Evolutionary conservation across 352 stramenopile species (phyloP).

Genomic region (Globisporangium yorkense): DNA sequence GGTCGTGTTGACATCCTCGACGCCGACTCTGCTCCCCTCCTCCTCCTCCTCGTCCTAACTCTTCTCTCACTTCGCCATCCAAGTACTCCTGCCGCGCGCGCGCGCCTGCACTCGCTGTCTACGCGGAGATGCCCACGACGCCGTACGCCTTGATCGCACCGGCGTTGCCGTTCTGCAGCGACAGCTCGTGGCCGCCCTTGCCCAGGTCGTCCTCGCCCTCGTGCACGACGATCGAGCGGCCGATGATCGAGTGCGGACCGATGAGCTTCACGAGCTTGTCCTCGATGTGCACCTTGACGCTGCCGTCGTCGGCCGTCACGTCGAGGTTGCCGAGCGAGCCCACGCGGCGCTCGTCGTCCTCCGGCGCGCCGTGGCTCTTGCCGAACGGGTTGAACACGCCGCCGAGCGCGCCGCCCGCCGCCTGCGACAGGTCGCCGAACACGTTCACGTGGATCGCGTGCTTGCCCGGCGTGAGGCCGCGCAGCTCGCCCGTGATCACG

Average conservation of each 20-base stretch:
- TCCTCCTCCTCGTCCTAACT: background rate
- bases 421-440: slow-evolving; percentile 92
- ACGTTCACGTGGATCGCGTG: slow-evolving; percentile 95
- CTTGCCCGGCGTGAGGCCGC: slow-evolving; percentile 80
- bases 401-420: slow-evolving; percentile 61
- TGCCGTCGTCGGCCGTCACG: slow-evolving; percentile 77
- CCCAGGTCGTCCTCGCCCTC: slow-evolving; percentile 95
- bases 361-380: slow-evolving; percentile 95
- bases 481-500: slow-evolving; percentile 80
- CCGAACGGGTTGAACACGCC: slow-evolving; percentile 98
- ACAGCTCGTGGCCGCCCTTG: slow-evolving; percentile 95
- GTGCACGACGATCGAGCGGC: slow-evolving; percentile 93
- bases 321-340: slow-evolving; percentile 93
- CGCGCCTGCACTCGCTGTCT: slow-evolving; percentile 12
- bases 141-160: slow-evolving; percentile 89
- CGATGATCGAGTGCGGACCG: slow-evolving; percentile 97
- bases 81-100: background rate
- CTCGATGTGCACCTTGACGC: slow-evolving; percentile 89
- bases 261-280: slow-evolving; percentile 97
- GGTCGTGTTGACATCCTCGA: too few relatives aligned
- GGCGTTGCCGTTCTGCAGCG: slow-evolving; percentile 95
- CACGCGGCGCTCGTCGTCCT: slow-evolving; percentile 95
- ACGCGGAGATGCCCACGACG: slow-evolving; percentile 90
- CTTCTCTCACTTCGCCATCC: background rate
- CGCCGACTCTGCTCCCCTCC: too few relatives aligned